Conservation (phyloP, 176 grass and related monocot species). For the Eremochloa ophiuroides region DNA sequence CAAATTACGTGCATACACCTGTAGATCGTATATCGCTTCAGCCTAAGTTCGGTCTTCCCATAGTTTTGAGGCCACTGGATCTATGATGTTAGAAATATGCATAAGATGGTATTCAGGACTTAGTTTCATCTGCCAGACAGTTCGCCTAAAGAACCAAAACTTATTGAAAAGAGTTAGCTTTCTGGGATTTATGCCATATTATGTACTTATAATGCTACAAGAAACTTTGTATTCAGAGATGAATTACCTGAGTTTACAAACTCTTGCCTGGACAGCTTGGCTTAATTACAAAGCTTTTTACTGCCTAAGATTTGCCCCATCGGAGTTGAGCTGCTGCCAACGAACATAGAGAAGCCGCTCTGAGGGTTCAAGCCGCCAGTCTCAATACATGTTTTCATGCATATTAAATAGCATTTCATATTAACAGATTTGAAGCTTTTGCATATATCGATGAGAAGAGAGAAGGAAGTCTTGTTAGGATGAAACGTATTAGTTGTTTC, state of each 20-base stretch:
- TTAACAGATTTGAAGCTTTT: no score
- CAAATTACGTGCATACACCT: slow-evolving; percentile 25
- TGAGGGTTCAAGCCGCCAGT: no score
- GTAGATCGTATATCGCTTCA: slow-evolving; percentile 8
- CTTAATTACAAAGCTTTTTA: neutral
- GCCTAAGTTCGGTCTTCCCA: slow-evolving; percentile 29
- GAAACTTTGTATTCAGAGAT: neutral
- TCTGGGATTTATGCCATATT: neutral
- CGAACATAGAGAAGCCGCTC: no score
- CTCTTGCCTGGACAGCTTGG: neutral
- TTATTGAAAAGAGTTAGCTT: neutral
- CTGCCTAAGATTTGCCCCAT: no score
- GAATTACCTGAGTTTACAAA: neutral
- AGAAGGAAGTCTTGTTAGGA: no score
- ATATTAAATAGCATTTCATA: no score
- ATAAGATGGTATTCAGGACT: neutral
- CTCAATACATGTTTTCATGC: no score
- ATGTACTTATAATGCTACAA: neutral
- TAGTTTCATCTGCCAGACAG: neutral
- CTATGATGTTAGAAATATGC: neutral
- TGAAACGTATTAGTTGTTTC: no score
- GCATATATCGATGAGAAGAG: no score
- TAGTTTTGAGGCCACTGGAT: slow-evolving; percentile 21
- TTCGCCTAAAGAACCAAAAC: neutral
- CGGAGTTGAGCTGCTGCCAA: no score